Conservation (phyloP, 2,329 filamentous ascomycete species). For the Trichocomaceae sp. region DNA sequence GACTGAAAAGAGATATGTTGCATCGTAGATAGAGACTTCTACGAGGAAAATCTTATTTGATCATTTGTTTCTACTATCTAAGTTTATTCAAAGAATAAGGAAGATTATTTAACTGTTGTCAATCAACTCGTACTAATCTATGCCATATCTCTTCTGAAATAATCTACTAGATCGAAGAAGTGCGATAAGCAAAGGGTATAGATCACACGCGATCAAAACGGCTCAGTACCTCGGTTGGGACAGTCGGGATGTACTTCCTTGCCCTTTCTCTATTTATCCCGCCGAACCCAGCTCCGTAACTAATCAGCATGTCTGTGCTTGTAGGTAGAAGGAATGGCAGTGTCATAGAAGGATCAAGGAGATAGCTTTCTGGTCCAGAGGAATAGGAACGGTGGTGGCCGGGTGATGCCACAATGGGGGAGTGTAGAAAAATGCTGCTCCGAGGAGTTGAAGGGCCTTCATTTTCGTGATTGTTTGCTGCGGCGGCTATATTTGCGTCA, state of each 20-base stretch:
- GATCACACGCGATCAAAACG: constrained; percentile 61
- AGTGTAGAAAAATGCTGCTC: constrained; percentile 8
- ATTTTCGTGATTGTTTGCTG: not conserved
- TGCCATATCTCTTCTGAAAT: not conserved
- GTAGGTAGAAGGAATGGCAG: constrained; percentile 92
- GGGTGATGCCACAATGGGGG: constrained; percentile 9
- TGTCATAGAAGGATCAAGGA: constrained; percentile 85
- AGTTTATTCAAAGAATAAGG: not conserved
- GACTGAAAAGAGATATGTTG: not conserved
- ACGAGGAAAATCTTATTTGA: not conserved
- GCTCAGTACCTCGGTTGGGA: constrained; percentile 85
- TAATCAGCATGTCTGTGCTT: constrained; percentile 94
- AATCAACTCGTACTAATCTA: not conserved
- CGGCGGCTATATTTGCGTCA: not conserved
- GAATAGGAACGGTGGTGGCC: not conserved
- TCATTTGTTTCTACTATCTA: not conserved
- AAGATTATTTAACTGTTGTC: not conserved
- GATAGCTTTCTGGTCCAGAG: constrained; percentile 38
- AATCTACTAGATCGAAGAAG: not conserved
- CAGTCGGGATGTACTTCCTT: constrained; percentile 90
- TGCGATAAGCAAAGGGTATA: not conserved
- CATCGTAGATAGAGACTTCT: no score
- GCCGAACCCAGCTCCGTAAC: constrained; percentile 89
- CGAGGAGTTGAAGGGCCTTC: constrained; percentile 7
- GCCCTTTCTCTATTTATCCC: constrained; percentile 86